A percentile compares a stretch with the other conserved stretches of the same genome.
phyloP scores from a whole-genome alignment of 441 rosid species.

The Syzygium syzygioides region DNA sequence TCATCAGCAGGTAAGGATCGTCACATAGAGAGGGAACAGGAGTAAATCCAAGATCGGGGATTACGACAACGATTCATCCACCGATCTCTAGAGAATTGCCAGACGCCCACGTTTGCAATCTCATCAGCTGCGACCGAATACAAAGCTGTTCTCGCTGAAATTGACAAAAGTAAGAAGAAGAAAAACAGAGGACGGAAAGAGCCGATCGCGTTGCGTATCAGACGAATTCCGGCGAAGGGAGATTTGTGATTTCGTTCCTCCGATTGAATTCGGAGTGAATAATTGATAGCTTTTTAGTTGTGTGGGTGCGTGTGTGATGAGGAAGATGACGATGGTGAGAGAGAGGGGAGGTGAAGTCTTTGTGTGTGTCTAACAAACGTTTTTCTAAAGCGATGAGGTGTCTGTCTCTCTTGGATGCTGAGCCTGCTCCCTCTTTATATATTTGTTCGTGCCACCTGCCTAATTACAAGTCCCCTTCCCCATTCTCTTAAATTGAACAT shows the following conservation, averaged over 20 bases:
- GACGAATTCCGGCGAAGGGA: not conserved
- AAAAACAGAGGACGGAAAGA: not conserved
- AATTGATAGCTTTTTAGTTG: not conserved
- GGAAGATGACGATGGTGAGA: not conserved
- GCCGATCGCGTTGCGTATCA: not conserved
- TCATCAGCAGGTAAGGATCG: constrained; percentile 23
- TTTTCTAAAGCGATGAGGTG: constrained; percentile 2
- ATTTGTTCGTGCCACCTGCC: not conserved
- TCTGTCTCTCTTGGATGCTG: constrained; percentile 2
- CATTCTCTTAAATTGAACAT: not conserved
- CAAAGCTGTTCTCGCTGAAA: not conserved
- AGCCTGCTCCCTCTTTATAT: not conserved
- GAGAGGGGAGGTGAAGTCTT: not conserved
- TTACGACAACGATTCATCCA: constrained; percentile 38
- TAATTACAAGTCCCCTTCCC: not conserved
- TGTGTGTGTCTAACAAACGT: not conserved
- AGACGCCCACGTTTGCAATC: not conserved
- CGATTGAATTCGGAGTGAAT: not conserved
- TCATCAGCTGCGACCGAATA: not conserved
- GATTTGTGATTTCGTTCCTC: not conserved
- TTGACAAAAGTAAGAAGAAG: not conserved
- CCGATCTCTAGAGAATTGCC: constrained; percentile 27
- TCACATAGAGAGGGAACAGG: constrained; percentile 28
- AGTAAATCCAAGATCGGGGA: constrained; percentile 22
- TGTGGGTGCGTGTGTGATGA: not conserved